Conservation (phyloP, 805 yeast species). For the Saccharomycopsis microspora region DNA sequence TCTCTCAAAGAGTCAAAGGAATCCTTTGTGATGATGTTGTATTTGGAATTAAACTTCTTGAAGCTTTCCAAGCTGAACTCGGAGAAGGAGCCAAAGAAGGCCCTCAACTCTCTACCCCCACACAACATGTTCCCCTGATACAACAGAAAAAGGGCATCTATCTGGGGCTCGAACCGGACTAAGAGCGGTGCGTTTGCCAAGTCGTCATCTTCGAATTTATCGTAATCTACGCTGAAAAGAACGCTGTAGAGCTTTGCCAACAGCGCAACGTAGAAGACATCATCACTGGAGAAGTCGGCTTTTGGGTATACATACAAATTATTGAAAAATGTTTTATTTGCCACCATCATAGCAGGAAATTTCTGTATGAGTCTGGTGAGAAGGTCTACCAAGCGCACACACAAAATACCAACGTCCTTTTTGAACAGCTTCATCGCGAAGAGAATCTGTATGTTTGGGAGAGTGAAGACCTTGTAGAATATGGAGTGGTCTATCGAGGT, state of each 20-base stretch:
- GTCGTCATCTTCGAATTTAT: not conserved
- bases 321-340: not conserved
- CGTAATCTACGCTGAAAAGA: not conserved
- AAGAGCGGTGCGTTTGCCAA: too few relatives aligned
- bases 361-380: not conserved
- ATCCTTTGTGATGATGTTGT: too few relatives aligned
- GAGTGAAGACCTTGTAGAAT: not conserved
- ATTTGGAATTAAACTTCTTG: too few relatives aligned
- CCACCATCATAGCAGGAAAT: not conserved
- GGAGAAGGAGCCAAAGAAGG: too few relatives aligned
- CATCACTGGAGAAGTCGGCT: slow-evolving; percentile 1
- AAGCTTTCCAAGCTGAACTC: too few relatives aligned
- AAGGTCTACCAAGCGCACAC: slow-evolving; percentile 1
- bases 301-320: slow-evolving; percentile 2
- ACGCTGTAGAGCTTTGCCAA: slow-evolving; percentile 1
- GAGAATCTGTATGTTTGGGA: not conserved
- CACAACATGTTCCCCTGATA: too few relatives aligned
- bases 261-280: slow-evolving; percentile 1
- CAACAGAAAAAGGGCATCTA: too few relatives aligned
- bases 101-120: too few relatives aligned
- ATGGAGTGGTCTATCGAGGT: not conserved
- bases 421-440: not conserved
- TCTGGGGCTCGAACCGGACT: too few relatives aligned
- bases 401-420: not conserved
- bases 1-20: too few relatives aligned